phyloP scores from a whole-genome alignment of 257 asterid species.

The Galeopsis tetrahit region DNA sequence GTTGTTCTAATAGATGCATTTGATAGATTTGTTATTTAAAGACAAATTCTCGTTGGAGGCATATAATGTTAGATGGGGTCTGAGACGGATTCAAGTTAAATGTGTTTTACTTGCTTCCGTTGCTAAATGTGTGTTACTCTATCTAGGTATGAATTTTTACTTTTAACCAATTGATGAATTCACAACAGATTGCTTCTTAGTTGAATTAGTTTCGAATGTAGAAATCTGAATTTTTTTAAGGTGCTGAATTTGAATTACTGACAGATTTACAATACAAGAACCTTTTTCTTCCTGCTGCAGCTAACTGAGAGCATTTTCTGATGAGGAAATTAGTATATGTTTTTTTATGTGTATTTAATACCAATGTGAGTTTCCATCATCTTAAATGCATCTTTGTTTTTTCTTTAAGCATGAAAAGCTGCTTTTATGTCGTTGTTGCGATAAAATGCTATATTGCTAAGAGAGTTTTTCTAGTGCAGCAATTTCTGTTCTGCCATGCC shows the following conservation, averaged over 20 bases:
- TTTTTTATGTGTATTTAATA: background rate
- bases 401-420: background rate
- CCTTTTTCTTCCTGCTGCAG: conserved; percentile 18
- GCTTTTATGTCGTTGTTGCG: conserved; percentile 8
- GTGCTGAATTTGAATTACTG: conserved; percentile 9
- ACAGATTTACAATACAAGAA: conserved; percentile 2
- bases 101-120: background rate
- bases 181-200: background rate
- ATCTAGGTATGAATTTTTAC: too few species aligned
- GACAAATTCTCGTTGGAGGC: background rate
- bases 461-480: conserved; percentile 14
- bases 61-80: background rate
- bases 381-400: conserved; percentile 1
- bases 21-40: conserved; percentile 16
- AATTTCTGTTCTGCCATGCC: conserved; percentile 4
- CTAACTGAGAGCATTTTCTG: conserved; percentile 8
- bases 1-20: conserved; percentile 7
- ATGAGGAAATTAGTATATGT: background rate
- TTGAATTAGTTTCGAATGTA: background rate
- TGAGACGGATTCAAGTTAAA: background rate
- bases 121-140: background rate
- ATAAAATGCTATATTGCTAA: conserved; percentile 5
- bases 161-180: background rate
- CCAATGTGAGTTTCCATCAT: conserved; percentile 6
- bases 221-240: conserved; percentile 9